phyloP scores from a whole-genome alignment of 2,329 filamentous ascomycete genomes.

The Aureobasidium sp. region DNA sequence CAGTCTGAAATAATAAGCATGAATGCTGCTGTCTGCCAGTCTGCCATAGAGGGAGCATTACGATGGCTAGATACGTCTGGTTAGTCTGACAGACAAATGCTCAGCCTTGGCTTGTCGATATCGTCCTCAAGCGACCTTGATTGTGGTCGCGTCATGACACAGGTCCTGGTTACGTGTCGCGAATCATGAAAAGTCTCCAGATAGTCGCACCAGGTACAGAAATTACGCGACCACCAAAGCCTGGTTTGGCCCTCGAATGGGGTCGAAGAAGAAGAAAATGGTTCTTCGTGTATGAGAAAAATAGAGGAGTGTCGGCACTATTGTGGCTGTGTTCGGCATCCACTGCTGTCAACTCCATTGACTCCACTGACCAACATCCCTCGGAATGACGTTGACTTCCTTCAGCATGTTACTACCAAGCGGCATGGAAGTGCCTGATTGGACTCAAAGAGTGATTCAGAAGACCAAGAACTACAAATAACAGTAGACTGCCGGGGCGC shows the following conservation, averaged over 20 bases:
- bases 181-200: background rate
- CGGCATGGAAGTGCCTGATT: background rate
- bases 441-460: background rate
- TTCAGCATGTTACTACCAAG: background rate
- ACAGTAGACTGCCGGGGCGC: background rate
- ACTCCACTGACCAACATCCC: background rate
- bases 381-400: background rate
- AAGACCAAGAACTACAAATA: no score
- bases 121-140: background rate
- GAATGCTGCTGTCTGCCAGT: background rate
- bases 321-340: background rate
- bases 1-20: background rate
- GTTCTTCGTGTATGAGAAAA: background rate
- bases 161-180: background rate
- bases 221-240: background rate
- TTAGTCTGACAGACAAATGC: background rate
- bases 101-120: background rate
- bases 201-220: background rate
- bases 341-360: background rate
- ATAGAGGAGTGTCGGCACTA: background rate
- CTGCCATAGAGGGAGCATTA: background rate
- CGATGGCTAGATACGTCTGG: no score
- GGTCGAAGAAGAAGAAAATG: background rate
- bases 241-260: background rate
- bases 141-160: background rate